phyloP scores from a whole-genome alignment of 495 filamentous ascomycete genomes.

The Parachaetomium inaequale region DNA sequence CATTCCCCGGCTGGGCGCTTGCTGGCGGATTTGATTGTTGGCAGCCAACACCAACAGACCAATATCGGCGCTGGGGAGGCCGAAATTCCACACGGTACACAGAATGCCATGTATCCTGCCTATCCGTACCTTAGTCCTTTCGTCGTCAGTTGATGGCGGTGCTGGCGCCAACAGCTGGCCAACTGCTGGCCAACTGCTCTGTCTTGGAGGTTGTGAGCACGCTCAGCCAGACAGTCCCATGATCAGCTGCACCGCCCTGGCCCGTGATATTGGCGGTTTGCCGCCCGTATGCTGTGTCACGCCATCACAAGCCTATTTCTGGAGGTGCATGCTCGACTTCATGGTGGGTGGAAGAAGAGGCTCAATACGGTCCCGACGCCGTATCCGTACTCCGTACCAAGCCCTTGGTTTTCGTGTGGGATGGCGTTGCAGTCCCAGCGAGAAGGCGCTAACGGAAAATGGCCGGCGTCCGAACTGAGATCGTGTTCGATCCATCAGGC shows the following conservation, averaged over 20 bases:
- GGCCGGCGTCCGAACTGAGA: not conserved
- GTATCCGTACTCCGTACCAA: constrained; percentile 11
- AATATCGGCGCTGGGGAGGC: not conserved
- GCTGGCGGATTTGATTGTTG: not conserved
- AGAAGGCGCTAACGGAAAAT: constrained; percentile 1
- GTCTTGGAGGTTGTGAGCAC: no score
- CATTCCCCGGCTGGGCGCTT: not conserved
- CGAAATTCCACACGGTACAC: no score
- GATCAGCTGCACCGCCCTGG: not conserved
- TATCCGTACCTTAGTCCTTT: no score
- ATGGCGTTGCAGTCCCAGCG: not conserved
- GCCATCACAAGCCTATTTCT: constrained; percentile 5
- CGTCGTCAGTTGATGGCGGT: not conserved
- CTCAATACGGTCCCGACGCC: not conserved
- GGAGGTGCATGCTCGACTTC: not conserved
- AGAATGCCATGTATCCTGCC: no score
- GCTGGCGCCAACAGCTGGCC: not conserved
- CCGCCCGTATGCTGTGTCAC: not conserved
- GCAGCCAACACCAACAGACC: not conserved
- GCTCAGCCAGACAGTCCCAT: not conserved
- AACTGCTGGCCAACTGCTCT: not conserved
- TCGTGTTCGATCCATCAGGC: not conserved
- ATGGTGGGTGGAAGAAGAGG: not conserved
- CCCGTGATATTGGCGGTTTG: constrained; percentile 22
- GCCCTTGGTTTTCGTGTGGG: constrained; percentile 17